Percentiles rank a stretch among this genome's conserved stretches.
These are phyloP conservation scores for Glonium stellatum DNA, from an alignment of 495 filamentous ascomycete genomes.

Conservation along the genomic window DNA sequence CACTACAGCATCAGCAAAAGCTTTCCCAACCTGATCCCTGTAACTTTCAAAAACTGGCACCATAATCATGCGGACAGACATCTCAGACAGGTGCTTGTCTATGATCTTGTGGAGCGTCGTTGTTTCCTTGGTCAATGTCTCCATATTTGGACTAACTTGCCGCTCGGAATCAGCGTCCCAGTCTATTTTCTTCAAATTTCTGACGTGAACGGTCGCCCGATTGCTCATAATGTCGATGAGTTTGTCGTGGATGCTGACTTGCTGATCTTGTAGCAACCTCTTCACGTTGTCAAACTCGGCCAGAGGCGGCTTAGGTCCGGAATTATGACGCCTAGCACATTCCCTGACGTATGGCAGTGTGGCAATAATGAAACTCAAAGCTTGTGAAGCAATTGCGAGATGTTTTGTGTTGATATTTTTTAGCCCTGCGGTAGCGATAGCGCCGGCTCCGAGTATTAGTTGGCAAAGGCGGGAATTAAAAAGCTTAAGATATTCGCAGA, in stretches of 20 bases:
- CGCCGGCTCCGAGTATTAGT: slow-evolving; percentile 89
- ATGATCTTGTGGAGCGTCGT: slow-evolving; percentile 80
- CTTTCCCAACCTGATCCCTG: slow-evolving; percentile 70
- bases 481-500: slow-evolving; percentile 70
- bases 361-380: slow-evolving; percentile 77
- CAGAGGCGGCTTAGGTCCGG: slow-evolving; percentile 54
- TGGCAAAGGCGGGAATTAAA: slow-evolving; percentile 94
- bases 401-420: slow-evolving; percentile 97
- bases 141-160: slow-evolving; percentile 71
- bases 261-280: slow-evolving; percentile 84
- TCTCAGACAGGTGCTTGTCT: slow-evolving; percentile 73
- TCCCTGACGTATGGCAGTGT: slow-evolving; percentile 88
- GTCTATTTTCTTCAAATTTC: slow-evolving; percentile 64
- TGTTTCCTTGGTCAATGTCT: slow-evolving; percentile 84
- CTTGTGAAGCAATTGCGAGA: slow-evolving; percentile 85
- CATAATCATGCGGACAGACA: slow-evolving; percentile 81
- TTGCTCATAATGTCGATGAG: slow-evolving; percentile 92
- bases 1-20: slow-evolving; percentile 61
- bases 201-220: slow-evolving; percentile 63
- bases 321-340: slow-evolving; percentile 70
- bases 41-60: slow-evolving; percentile 81
- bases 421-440: slow-evolving; percentile 80
- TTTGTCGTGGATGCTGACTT: slow-evolving; percentile 88
- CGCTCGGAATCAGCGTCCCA: slow-evolving; percentile 53
- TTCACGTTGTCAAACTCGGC: slow-evolving; percentile 91